phyloP scores from a whole-genome alignment of 1,284 basidiomycete species.

The Tylopilus orsonianus region DNA sequence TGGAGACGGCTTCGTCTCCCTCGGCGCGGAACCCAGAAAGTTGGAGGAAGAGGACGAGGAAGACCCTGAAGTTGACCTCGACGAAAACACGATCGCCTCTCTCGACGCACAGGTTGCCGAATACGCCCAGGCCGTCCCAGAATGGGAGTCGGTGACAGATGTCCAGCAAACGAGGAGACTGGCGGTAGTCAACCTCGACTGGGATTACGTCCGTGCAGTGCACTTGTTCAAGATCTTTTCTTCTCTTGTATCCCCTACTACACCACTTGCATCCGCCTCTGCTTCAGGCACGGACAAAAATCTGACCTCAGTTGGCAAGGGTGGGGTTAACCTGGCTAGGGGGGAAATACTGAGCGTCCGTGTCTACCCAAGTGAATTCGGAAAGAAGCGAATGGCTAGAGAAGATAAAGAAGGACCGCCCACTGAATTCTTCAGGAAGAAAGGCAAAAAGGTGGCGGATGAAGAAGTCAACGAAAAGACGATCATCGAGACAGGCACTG shows the following conservation, averaged over 20 bases:
- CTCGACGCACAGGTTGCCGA: constrained; percentile 74
- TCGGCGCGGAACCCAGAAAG: constrained; percentile 43
- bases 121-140: constrained; percentile 49
- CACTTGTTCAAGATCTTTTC: constrained; percentile 95
- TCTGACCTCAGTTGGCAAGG: constrained; percentile 4
- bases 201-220: constrained; percentile 91
- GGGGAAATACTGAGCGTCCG: constrained; percentile 76
- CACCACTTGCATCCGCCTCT: constrained; percentile 37
- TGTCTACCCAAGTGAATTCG: constrained; percentile 94
- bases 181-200: constrained; percentile 96
- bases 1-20: constrained; percentile 48
- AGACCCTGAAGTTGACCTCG: constrained; percentile 72
- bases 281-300: constrained; percentile 13
- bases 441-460: constrained; percentile 30
- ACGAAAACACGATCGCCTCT: constrained; percentile 70
- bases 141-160: constrained; percentile 35
- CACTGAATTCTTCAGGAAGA: constrained; percentile 75
- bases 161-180: constrained; percentile 68
- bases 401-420: constrained; percentile 95
- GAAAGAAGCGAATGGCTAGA: constrained; percentile 81
- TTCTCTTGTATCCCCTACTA: constrained; percentile 74
- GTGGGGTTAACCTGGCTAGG: constrained; percentile 36
- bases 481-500: constrained; percentile 67
- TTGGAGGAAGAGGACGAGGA: constrained; percentile 34
- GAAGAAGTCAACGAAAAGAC: constrained; percentile 66